Evolutionary conservation across 2,329 filamentous ascomycete species (phyloP), one percentile per base, ranked within the genome.

Genomic region (Diaporthe aspalathi): DNA sequence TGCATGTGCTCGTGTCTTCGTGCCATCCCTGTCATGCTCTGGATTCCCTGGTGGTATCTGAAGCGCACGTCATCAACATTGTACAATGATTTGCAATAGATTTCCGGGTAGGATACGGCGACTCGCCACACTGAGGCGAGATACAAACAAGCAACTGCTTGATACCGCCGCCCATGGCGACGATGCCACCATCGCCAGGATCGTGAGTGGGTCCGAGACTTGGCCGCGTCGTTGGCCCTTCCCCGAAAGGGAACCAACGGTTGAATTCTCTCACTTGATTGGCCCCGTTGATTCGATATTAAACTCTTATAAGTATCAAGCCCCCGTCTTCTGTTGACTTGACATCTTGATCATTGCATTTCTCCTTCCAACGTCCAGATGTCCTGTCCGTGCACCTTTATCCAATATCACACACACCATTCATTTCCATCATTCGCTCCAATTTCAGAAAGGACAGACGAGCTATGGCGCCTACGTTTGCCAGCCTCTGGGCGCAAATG

Each of bases 161-260:
- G 11, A 11, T 11, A 24, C 24, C 14, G n/a, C 14, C n/a, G n/a
- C n/a, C n/a, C 22, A 24, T 24, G n/a, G 17, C 3, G 22, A 57
- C 54, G 35, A 43, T 40, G 54, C 35, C 5, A 11, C 54, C 22
- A 43, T 60, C 16, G 16, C 27, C 50, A 53, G 16, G 12, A 53
- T 53, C 14, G 8, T 38, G 22, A 27, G 56, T 60, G 56, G 56
- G 16, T 7, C 56, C 24, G 40, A 45, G 22, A 60, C 56, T 43
- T 43, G 38, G 22, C 56, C 11, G 8, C 35, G 54, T 60, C 43
- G 54, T 12, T 40, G 54, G 53, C 9, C 35, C 54, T 43, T 43
- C 12, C 54, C 35, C 7, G 8, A 60, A 43, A 3, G n/a, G 54
- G 54, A 60, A 60, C 56, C 56, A 60, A 60, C 56, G 29, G 16